Conservation (phyloP, 2,329 filamentous ascomycete species). For the Cytospora chrysosperma region DNA sequence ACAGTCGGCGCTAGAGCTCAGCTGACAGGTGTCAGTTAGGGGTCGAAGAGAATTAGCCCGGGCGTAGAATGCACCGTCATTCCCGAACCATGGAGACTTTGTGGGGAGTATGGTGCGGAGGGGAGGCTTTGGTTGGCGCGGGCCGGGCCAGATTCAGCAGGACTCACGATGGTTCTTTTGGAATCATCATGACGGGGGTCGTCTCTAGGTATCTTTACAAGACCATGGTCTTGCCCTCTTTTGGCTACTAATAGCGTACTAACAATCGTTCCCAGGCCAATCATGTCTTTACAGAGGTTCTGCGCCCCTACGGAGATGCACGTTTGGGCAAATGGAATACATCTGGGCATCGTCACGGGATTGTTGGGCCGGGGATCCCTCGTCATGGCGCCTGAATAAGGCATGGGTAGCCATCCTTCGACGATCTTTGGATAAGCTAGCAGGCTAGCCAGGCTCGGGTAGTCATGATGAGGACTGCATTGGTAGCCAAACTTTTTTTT, state of each 20-base stretch:
- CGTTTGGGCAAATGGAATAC: not conserved
- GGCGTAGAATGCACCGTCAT: not conserved
- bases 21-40: constrained; percentile 16
- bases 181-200: constrained; percentile 1
- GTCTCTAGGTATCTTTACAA: not conserved
- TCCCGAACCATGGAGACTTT: not conserved
- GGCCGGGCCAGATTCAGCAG: not conserved
- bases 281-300: not conserved
- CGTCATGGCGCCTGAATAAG: not conserved
- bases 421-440: not conserved
- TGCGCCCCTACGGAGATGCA: not conserved
- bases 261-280: not conserved
- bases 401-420: not conserved
- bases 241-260: not conserved
- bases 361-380: not conserved
- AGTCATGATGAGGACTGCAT: not conserved
- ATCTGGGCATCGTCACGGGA: not conserved
- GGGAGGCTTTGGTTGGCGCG: not conserved
- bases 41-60: not conserved
- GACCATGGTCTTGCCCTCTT: not conserved
- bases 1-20: constrained; percentile 15
- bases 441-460: not conserved
- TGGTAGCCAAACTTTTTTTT: not conserved
- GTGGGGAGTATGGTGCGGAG: constrained; percentile 6
- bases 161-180: not conserved